Evolutionary conservation across 352 stramenopile genomes (phyloP).

Genomic region (Phytophthora pistaciae): DNA sequence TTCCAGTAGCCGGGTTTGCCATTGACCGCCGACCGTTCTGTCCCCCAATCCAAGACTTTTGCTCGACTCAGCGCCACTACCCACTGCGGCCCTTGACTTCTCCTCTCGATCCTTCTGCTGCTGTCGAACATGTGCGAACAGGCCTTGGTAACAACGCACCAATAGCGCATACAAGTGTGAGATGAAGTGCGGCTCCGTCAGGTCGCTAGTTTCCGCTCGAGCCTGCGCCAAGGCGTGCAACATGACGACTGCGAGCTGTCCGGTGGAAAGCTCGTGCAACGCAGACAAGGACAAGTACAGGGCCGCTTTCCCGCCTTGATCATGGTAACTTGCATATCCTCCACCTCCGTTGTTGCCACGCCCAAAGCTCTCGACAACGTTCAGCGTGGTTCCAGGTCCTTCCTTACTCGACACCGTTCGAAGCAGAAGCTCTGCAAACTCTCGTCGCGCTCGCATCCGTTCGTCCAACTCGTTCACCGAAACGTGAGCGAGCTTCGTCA

Average conservation of each 20-base stretch:
- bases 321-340: conserved; percentile 28
- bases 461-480: conserved; percentile 31
- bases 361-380: conserved; percentile 24
- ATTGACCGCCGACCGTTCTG: conserved; percentile 24
- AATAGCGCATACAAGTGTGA: conserved; percentile 59
- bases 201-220: conserved; percentile 39
- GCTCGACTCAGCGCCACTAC: background rate
- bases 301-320: conserved; percentile 7
- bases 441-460: conserved; percentile 34
- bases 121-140: conserved; percentile 44
- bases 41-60: background rate
- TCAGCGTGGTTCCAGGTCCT: background rate
- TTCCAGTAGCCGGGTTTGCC: conserved; percentile 53
- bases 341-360: conserved; percentile 4
- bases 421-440: conserved; percentile 48
- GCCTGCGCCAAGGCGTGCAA: conserved; percentile 62
- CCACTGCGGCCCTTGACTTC: conserved; percentile 6
- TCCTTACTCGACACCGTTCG: conserved; percentile 18
- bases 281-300: conserved; percentile 46
- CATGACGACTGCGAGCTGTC: conserved; percentile 62
- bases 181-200: conserved; percentile 62
- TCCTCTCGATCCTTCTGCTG: background rate
- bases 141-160: conserved; percentile 66
- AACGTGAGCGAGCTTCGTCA: background rate
- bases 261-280: conserved; percentile 50